Evolutionary conservation across 2,329 filamentous ascomycete species (phyloP), one percentile per base, ranked within the genome.

Genomic region (Aspergillus tamarii): DNA sequence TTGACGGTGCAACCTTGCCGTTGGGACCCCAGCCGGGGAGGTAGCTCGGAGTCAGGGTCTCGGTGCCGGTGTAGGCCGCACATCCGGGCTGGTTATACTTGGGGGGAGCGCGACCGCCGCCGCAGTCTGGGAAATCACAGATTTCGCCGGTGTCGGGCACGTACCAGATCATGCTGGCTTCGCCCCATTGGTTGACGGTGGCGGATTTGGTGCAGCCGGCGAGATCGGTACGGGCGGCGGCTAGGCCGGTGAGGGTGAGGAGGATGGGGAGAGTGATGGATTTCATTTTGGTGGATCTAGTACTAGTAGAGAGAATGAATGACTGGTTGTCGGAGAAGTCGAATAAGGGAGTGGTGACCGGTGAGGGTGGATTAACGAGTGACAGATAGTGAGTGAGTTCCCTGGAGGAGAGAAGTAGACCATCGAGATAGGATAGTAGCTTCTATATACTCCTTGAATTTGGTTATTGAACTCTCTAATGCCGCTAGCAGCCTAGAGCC

Each of bases 11-110:
- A 32, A 52, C n/a, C 48, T 52, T 52, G 48, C 48, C 48, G 21
- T 52, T 34, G 2, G 48, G 48, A 11, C 48, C 48, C 48, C 48
- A 52, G 19, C 48, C 48, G 19, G 48, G 48, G 21, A 52, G 48
- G 19, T 52, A 52, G 26, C 48, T 52, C 3, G 48, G 48, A 1
- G 48, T 52, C 48, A 52, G 9, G 28, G 48, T 52, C 28, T 61
- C 67, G 0, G 73, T 73, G 9, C 72, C 73, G 8, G 65, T 64
- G 61, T 75, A 74, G 10, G 26, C 23, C 0, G 72, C 69, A 50
- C 89, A 91, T 2, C 88, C 88, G 0, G 88, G 88, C 26, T 88
- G 84, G 30, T 82, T 84, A 19, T 84, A 87, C 80, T 87, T 90
- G 64, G 87, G 85, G 3, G 88, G 87, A 10, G 88, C 89, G 53